Evolutionary conservation across 495 filamentous ascomycete genomes (phyloP), one percentile per base, ranked within the genome.

Genomic region (Talaromyces adpressus): DNA sequence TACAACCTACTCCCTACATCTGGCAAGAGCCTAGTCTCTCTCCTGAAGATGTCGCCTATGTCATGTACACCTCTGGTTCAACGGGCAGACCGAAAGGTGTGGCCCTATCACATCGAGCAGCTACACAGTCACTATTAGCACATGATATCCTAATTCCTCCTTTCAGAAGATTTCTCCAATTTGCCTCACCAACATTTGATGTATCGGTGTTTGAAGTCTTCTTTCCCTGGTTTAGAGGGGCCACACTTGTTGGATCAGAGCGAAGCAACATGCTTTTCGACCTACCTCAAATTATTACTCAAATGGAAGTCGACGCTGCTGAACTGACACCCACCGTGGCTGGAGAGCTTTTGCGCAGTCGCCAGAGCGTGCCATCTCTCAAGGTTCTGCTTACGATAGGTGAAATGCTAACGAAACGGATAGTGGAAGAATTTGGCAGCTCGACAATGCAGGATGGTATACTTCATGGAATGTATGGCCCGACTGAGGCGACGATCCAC

Each of bases 61-160:
- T 97, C 51, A 90, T 96, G 84, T 97, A 96, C 68, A 97, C 92
- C 1, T 92, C 88, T 14, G 92, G 92, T 12, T 92, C 90, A 6
- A 96, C 91, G 0, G 92, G 92, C n/a, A 83, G 82, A 4, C 92
- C 92, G 2, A 97, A 97, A 75, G 92, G 92, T 0, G 92, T 96
- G 2, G 79, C 79, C 0, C 75, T 96, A 34, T 89, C 90, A 27
- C 92, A 97, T 76, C 72, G 78, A 11, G 89, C 92, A 16, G 91
- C 77, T 22, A 87, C 89, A 1, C 91, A 93, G 66, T 86, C 84
- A 64, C 72, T 96, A 16, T 81, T 93, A 39, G 89, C 91, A 5
- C 91, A 96, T 68, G 82, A 93, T 62, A 76, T 76, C 32, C 82
- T 91, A 65, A 86, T 96, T 62, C 91, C 91, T 7, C 41, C 57